Evolutionary conservation across 495 filamentous ascomycete genomes (phyloP).

Genomic region (Halenospora varia): DNA sequence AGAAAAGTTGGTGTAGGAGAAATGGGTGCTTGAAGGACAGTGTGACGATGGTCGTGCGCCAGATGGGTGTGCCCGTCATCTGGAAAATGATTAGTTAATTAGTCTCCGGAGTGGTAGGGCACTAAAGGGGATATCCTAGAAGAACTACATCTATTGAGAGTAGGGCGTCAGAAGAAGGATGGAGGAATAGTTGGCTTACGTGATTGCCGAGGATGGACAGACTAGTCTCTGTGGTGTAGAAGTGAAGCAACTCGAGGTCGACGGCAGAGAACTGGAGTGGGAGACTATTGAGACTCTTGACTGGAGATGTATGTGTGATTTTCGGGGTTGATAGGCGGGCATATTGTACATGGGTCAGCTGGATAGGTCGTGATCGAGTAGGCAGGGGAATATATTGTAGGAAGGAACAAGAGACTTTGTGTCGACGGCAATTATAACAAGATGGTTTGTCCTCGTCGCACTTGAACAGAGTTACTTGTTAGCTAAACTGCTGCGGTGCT

Average conservation of each 20-base stretch:
- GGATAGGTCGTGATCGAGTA: not conserved
- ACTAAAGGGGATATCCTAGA: too few species aligned
- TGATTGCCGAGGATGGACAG: not conserved
- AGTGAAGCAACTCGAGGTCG: conserved; percentile 42
- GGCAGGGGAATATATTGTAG: conserved; percentile 5
- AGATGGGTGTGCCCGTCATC: not conserved
- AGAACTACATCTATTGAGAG: too few species aligned
- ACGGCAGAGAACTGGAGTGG: conserved; percentile 29
- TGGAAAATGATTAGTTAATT: too few species aligned
- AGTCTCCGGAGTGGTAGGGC: too few species aligned
- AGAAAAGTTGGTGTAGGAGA: conserved; percentile 41
- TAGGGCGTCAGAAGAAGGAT: too few species aligned
- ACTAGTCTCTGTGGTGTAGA: conserved; percentile 42
- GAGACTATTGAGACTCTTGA: not conserved
- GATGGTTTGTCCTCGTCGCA: conserved; percentile 8
- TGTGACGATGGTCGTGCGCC: not conserved
- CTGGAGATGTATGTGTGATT: not conserved
- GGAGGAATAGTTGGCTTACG: too few species aligned
- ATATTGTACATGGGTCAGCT: not conserved
- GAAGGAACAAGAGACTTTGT: conserved; percentile 1
- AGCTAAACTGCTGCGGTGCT: not conserved
- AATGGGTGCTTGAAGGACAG: not conserved
- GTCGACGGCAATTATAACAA: conserved; percentile 1
- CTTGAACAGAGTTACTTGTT: not conserved
- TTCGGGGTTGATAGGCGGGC: not conserved